Evolutionary conservation across 768 basidiomycete species (phyloP), one percentile per base, ranked within the genome.

Genomic region (Boletus rubescentipes): DNA sequence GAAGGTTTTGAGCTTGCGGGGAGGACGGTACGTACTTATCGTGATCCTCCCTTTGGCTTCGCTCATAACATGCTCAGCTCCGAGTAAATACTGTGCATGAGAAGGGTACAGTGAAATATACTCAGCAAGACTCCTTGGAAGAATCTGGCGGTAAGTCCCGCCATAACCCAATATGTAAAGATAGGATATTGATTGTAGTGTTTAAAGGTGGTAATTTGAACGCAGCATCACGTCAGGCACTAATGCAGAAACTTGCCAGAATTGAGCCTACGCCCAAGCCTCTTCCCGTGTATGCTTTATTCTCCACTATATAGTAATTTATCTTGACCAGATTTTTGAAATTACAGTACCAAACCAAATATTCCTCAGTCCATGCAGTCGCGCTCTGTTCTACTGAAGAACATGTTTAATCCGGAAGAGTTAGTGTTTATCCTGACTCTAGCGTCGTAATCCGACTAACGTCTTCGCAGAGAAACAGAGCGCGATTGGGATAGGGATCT

Each of bases 211-310:
- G 91, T 91, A 93, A 93, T 82, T 84, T 97, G 80, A 97, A 97
- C 79, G 91, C 91, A 79, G 91, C 91, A 67, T 93, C 93, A 69
- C 91, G 97, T 76, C 94, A 97, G 80, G 92, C 93, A 73, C 92
- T 99, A 79, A 99, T 99, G 97, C 93, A 95, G 77, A 99, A 98
- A 86, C 91, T 99, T 83, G 94, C 97, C 72, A 93, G 97, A 79
- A 91, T 85, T 75, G 90, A 92, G 65, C 77, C 82, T 41, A 72
- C 85, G 46, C 73, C 81, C 46, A 78, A 75, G 65, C 79, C 82
- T 60, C 78, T 84, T 64, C 81, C 85, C 23, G 70, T 82, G 90
- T 92, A 73, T 59, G 85, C 69, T 39, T 43, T 44, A 47, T 43
- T 38, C 32, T 31, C 51, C 38, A 5, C 20, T 41, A 34, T 34